A percentile compares a stretch with the other conserved stretches of the same genome.
These are phyloP conservation scores for Vachellia pachyceras DNA, from an alignment of 306 rosid genomes.

Conservation along the genomic window DNA sequence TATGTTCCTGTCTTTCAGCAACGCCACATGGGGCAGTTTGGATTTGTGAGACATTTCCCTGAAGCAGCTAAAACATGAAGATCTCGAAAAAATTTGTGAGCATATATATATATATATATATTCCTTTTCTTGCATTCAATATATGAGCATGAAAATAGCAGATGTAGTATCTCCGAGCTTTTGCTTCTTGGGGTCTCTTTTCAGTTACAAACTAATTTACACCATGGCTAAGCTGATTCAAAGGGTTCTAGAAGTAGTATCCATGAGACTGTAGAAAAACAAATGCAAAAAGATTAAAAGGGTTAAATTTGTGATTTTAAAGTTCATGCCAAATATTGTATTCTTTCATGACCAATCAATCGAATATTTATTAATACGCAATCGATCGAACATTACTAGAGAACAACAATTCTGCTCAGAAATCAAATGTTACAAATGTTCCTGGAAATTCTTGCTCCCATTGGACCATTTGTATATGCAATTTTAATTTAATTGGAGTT, in stretches of 20 bases:
- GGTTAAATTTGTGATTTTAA: not conserved
- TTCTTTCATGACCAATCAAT: too few relatives aligned
- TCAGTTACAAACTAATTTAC: not conserved
- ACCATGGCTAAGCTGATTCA: not conserved
- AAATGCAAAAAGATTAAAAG: not conserved
- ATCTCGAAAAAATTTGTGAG: not conserved
- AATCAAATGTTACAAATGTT: too few relatives aligned
- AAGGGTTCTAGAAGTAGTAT: not conserved
- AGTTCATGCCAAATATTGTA: not conserved
- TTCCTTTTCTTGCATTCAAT: not conserved
- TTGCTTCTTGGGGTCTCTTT: not conserved
- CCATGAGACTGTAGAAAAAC: not conserved
- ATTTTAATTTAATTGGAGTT: not conserved
- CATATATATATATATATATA: not conserved
- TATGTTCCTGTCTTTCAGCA: constrained; percentile 34
- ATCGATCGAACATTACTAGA: too few relatives aligned
- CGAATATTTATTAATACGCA: too few relatives aligned
- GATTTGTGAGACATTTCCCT: constrained; percentile 43
- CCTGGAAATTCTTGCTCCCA: too few relatives aligned
- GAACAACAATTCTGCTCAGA: too few relatives aligned
- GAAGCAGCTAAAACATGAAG: constrained; percentile 12
- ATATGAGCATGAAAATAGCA: not conserved
- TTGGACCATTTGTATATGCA: too few relatives aligned
- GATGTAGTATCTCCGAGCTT: not conserved
- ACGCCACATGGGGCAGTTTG: constrained; percentile 48